Base-by-base conservation (phyloP, 192 early-diverging fungal species). In the Chytriomyces sp. region DNA sequence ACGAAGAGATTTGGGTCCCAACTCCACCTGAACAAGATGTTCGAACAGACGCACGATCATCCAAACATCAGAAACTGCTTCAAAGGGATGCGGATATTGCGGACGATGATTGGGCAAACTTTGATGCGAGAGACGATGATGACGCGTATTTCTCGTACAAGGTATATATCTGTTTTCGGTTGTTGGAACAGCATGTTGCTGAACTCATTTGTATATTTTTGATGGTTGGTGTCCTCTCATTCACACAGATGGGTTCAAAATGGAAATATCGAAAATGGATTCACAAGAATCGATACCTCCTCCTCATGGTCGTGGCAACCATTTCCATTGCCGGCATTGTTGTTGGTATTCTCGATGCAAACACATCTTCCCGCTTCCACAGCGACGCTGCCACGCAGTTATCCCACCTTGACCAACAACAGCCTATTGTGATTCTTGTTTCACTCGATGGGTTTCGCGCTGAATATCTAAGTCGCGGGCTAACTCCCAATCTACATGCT, bases 391-490 rank as follows among this genome's bases (percentile, higher is more conserved):
- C 28, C 28, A 35, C 28, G 28, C 28, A 35, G 28, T 35, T 2
- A 35, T 35, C 28, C 28, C 50, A 50, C 20, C 53, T 11, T 53
- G 23, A 60, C n/a, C 18, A 35, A 35, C 28, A 35, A 2, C 50
- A 60, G 13, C 69, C 69, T 1, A 72, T 44, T 26, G 84, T 95
- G 0, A 87, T 97, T 48, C 80, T 96, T 23, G 73, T 97, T n/a
- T 95, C 94, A 5, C 81, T 94, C 45, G 96, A 97, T 79, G 95
- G 95, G 23, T 91, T 95, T 82, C 84, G 94, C 46, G 84, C 90
- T 28, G 92, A 95, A 75, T 97, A 97, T 81, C 75, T 97, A 45
- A 84, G 87, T 49, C 85, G 92, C 57, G 89, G 87, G 2, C 48
- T 93, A 6, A 93, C 95, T 13, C 93, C 94, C 0, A 86, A 86